Base-by-base conservation (phyloP, 441 rosid genomes). In the Pelargonium fulgidum region DNA sequence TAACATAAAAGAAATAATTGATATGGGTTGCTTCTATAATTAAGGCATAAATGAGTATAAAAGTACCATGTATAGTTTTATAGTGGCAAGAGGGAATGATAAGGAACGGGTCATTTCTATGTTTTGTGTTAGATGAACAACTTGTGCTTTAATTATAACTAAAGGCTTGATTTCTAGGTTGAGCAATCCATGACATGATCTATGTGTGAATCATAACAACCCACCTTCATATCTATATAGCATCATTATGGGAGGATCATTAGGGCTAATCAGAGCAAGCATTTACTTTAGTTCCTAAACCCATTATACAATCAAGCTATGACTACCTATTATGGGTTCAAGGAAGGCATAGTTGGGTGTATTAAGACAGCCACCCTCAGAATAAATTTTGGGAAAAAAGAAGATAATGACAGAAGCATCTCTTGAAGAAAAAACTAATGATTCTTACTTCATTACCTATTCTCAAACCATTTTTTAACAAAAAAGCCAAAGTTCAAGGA, bases 261-360 rank as follows among this genome's bases (percentile, higher is more conserved):
- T 48, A 63, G 62, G 62, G 29, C 62, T 20, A 58, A 33, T 33
- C 39, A 33, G 39, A 33, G 39, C 5, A 33, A 33, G 39, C 39
- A 33, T 33, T 33, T 33, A 33, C 39, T 33, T 52, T 52, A 52
- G 58, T 4, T 58, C 62, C 24, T 41, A 70, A 73, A 26, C 59
- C 33, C 74, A 76, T 69, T 67, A 68, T 72, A 71, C 64, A 22
- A 45, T 74, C 77, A 65, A 54, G 73, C 64, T 41, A 54, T 54
- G 17, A 52, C 29, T 24, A 24, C 29, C 29, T 24, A 52, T n/a
- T 54, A 14, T 54, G 14, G 61, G 17, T 42, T 36, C 4, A 14
- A 24, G 29, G 29, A 24, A 24, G 29, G 68, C 48, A 11, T 63
- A 16, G 11, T 33, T 36, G 62, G 48, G 7, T 67, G 71, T 70